Evolutionary conservation across 1,284 basidiomycete species (phyloP), one percentile per base, ranked within the genome.

Genomic region (Tetrapyrgos nigripes): DNA sequence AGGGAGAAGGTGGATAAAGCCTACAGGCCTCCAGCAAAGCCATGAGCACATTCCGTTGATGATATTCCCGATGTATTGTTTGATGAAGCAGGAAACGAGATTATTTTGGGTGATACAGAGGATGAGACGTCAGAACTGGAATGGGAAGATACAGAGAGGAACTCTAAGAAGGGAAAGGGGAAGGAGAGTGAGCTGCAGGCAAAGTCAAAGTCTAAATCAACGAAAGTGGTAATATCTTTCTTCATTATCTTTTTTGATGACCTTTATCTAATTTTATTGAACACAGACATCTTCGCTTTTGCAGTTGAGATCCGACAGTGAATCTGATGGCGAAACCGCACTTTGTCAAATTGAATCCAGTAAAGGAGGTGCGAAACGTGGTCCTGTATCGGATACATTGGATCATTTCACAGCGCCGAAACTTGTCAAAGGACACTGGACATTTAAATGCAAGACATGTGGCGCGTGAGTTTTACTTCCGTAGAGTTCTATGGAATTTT

Each of bases 311-410:
- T n/a, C n/a, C n/a, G 53, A 62, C 29, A 58, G 64, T 37, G 67
- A 63, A 10, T 70, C 67, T 6, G 67, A 67, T 62, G 64, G 67
- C 3, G 17, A 57, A 21, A 44, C 51, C 14, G 66, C 67, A 3
- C 33, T 68, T 45, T 56, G 52, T 23, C 49, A 51, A 45, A 55
- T 67, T 4, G 58, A 68, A 35, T 59, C 46, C 55, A n/a, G 11
- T 23, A n/a, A 60, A 53, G 29, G 55, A 28, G n/a, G 58, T 55
- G 29, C 13, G 56, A 56, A 47, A 53, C 9, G 24, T 64, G 68
- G 6, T 67, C 66, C 29, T 37, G n/a, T 19, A 70, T 68, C 66
- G 33, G 11, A 17, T 14, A 65, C 66, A 33, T 58, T 66, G 40
- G 51, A 64, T 11, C 57, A 64, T 44, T 70, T 62, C 45, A 53